Evolutionary conservation across 2,329 filamentous ascomycete genomes (phyloP), one percentile per base, ranked within the genome.

Genomic region (Xylariaceae sp.): DNA sequence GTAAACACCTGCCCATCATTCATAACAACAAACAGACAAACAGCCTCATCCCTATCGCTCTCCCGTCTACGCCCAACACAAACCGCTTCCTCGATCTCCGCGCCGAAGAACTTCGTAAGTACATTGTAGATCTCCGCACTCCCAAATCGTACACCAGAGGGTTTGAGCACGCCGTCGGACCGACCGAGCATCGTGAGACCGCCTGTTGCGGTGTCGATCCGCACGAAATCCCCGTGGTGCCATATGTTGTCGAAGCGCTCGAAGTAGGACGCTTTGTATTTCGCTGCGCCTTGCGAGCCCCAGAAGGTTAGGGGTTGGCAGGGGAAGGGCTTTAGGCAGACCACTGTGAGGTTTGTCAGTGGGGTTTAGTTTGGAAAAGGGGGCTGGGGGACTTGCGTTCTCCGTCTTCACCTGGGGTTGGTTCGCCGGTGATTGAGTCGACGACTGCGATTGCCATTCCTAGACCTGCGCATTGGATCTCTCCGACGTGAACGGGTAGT

Each of bases 91-190:
- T 90, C 86, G 15, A 97, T 75, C 48, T 92, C 81, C 11, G 77
- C 71, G 0, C 84, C 80, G 61, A 96, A 96, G 69, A 90, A 87
- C 57, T 88, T 83, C 1, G 94, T 81, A 27, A 97, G 73, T n/a
- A 96, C 77, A 65, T 96, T 96, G 70, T 97, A 97, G 17, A 99
- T 96, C 73, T 99, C 94, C 0, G 92, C 90, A 31, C 85, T 90
- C 5, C 92, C 92, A 64, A 99, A 97, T 0, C 92, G 78, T 15
- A 99, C 90, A 2, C 94, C 94, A 0, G 86, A 82, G 0, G 94
- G 94, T 66, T 99, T 99, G 12, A 99, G 73, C 6, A 97, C 89
- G 4, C 94, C 94, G 61, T 99, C 92, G 45, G 87, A 94, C 22
- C 92, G 81, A 2, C 94, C 92, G 0, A 97, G 79, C 92, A 97